These are phyloP conservation scores for Sclerotinia nivalis DNA, from an alignment of 2,329 filamentous ascomycete genomes.

Conservation along the genomic window DNA sequence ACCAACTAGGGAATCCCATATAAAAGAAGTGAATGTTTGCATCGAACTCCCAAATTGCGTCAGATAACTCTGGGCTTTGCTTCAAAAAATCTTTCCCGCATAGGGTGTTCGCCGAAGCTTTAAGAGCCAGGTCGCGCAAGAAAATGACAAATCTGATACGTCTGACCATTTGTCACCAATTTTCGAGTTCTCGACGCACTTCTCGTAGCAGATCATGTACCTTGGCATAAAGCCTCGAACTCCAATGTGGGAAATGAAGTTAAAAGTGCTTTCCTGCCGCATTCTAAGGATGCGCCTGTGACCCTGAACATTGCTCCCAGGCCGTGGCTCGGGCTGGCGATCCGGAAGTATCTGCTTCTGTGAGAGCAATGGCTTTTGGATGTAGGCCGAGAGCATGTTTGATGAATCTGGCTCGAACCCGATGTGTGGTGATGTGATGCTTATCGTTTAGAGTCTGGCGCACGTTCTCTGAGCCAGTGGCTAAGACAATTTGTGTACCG, in stretches of 20 bases:
- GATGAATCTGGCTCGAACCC: not conserved
- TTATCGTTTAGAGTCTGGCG: too few relatives aligned
- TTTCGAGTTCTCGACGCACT: not conserved
- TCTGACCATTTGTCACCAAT: not conserved
- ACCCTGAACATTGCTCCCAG: not conserved
- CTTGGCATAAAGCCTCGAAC: not conserved
- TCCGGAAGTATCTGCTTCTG: not conserved
- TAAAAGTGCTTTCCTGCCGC: not conserved
- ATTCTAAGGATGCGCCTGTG: not conserved
- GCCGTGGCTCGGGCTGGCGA: not conserved
- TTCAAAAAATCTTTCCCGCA: too few relatives aligned
- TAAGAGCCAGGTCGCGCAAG: not conserved
- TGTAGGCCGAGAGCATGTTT: not conserved
- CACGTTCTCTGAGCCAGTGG: too few relatives aligned
- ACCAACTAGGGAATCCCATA: too few relatives aligned
- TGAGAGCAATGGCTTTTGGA: not conserved
- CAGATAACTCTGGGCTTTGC: too few relatives aligned
- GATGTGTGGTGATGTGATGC: too few relatives aligned
- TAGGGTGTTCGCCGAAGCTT: too few relatives aligned
- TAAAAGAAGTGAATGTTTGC: too few relatives aligned
- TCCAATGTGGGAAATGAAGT: not conserved
- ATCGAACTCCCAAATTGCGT: too few relatives aligned
- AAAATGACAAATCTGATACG: not conserved
- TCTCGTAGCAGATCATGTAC: not conserved
- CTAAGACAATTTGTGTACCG: too few relatives aligned